phyloP scores from a whole-genome alignment of 2,329 filamentous ascomycete genomes.

The Aspergillus ochraceus region DNA sequence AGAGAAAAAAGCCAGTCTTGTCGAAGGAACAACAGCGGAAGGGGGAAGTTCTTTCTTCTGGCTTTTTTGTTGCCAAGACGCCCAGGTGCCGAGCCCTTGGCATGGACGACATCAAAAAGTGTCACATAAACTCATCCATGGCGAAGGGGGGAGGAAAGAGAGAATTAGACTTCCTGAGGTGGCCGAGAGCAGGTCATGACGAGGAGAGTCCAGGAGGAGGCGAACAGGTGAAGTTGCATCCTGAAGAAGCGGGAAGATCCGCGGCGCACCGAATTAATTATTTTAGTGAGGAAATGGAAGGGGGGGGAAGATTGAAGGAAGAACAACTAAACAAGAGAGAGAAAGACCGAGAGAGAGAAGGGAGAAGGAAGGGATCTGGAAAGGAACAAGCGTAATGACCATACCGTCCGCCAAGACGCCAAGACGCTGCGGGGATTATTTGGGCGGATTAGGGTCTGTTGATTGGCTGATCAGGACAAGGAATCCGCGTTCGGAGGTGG shows the following conservation, averaged over 20 bases:
- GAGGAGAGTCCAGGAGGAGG: not conserved
- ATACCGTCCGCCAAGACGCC: conserved; percentile 19
- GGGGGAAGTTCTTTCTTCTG: conserved; percentile 12
- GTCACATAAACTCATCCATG: conserved; percentile 5
- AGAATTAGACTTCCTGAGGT: not conserved
- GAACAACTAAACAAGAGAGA: no score
- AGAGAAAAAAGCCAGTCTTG: conserved; percentile 18
- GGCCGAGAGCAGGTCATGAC: not conserved
- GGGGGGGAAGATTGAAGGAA: not conserved
- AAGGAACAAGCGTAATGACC: not conserved
- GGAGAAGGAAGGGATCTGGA: no score
- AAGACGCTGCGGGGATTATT: conserved; percentile 20
- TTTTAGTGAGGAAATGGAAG: not conserved
- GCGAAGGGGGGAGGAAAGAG: not conserved
- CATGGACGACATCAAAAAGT: conserved; percentile 19
- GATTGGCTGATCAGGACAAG: conserved; percentile 9
- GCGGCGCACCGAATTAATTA: not conserved
- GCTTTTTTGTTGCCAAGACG: conserved; percentile 25
- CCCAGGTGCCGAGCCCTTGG: conserved; percentile 37
- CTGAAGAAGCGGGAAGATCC: not conserved
- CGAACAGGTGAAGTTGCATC: not conserved
- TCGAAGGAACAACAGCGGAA: conserved; percentile 22
- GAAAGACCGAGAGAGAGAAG: no score
- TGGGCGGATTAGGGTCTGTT: not conserved
- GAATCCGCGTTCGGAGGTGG: conserved; percentile 19